Evolutionary conservation across 2,329 filamentous ascomycete species (phyloP).

Genomic region (Sphaerulina populicola): DNA sequence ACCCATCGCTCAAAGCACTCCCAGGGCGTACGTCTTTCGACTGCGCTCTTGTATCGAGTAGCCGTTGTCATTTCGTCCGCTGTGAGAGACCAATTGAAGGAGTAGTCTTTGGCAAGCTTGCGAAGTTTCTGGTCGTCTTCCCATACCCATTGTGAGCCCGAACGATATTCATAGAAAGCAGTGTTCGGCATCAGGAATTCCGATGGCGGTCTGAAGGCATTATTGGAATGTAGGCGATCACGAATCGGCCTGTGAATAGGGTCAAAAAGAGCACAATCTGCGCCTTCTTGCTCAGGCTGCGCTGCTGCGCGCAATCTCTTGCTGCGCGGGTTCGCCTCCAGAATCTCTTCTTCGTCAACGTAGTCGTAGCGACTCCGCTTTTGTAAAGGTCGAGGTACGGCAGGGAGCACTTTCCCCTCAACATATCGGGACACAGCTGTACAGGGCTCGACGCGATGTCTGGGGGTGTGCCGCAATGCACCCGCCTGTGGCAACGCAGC

Average conservation of each 20-base stretch:
- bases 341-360: constrained; percentile 52
- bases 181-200: constrained; percentile 86
- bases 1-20: constrained; percentile 99
- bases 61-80: constrained; percentile 67
- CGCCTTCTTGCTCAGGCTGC: constrained; percentile 59
- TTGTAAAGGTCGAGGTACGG: constrained; percentile 54
- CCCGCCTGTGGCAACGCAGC: constrained; percentile 24
- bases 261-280: constrained; percentile 77
- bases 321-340: constrained; percentile 31
- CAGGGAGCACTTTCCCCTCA: constrained; percentile 67
- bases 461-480: constrained; percentile 8
- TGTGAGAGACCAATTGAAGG: constrained; percentile 96
- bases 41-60: constrained; percentile 72
- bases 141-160: constrained; percentile 82
- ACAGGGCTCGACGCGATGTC: constrained; percentile 10
- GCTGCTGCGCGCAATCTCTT: constrained; percentile 35
- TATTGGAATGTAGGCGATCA: constrained; percentile 80
- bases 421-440: constrained; percentile 72
- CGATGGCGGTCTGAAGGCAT: constrained; percentile 86
- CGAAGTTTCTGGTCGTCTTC: constrained; percentile 86
- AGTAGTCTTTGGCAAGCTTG: constrained; percentile 77
- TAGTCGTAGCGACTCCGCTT: constrained; percentile 82
- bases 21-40: constrained; percentile 89
- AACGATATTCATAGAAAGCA: constrained; percentile 79
- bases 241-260: constrained; percentile 82